Conservation (phyloP, 192 early-diverging fungal species). For the Coemansia guatemalensis region DNA sequence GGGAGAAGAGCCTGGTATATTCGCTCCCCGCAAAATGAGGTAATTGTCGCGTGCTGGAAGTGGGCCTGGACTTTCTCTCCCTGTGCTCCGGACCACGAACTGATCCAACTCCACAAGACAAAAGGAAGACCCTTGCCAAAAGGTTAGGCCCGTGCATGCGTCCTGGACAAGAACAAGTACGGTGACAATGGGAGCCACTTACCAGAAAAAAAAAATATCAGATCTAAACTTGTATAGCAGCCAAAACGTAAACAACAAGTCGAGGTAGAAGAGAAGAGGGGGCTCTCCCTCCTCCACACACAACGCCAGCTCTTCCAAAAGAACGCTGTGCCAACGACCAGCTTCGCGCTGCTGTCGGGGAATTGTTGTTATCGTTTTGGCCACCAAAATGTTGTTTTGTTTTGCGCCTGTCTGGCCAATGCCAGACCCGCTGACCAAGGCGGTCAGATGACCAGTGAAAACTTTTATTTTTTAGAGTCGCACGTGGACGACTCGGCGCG, state of each 20-base stretch:
- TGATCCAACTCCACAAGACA: background rate
- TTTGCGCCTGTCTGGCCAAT: background rate
- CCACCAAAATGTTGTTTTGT: background rate
- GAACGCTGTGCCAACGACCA: background rate
- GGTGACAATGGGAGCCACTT: background rate
- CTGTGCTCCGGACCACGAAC: background rate
- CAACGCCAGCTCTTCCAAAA: background rate
- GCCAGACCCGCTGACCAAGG: background rate
- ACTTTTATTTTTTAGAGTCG: background rate
- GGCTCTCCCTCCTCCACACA: background rate
- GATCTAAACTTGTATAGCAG: background rate
- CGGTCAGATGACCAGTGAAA: background rate
- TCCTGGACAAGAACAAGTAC: background rate
- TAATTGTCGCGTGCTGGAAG: background rate
- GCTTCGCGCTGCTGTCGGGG: background rate
- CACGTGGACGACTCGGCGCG: background rate
- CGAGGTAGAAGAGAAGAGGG: background rate
- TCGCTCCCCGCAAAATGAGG: background rate
- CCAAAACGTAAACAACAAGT: background rate
- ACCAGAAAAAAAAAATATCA: background rate
- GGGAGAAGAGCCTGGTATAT: background rate
- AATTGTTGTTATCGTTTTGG: background rate
- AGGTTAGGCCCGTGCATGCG: background rate
- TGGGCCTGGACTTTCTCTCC: background rate
- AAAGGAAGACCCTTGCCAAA: background rate